These are phyloP conservation scores for Debaryomycetaceae sp. DNA, from an alignment of 1,139 yeast species.

Conservation along the genomic window DNA sequence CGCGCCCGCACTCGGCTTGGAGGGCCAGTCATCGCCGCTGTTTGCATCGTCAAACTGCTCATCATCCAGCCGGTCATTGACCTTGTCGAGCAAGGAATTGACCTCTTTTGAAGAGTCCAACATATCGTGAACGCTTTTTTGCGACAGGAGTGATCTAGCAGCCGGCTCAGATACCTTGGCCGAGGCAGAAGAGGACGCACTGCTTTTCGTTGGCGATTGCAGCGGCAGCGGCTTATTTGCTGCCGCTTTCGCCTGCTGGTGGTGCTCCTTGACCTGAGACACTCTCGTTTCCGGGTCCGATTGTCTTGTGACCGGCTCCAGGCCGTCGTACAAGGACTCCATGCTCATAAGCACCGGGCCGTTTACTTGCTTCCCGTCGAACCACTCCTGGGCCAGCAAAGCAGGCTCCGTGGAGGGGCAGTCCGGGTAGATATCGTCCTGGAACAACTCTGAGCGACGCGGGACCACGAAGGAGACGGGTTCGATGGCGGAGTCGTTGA, in stretches of 20 bases:
- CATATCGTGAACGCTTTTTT: slow-evolving; percentile 26
- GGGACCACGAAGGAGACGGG: slow-evolving; percentile 91
- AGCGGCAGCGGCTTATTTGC: slow-evolving; percentile 10
- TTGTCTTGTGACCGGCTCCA: slow-evolving; percentile 33
- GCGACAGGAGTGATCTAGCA: slow-evolving; percentile 3
- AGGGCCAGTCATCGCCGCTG: slow-evolving; percentile 25
- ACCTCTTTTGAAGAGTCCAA: slow-evolving; percentile 31
- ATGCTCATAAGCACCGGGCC: slow-evolving; percentile 77
- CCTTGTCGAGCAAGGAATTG: slow-evolving; percentile 27
- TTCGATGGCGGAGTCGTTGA: slow-evolving; percentile 71
- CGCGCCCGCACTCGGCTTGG: slow-evolving; percentile 3
- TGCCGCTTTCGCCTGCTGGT: slow-evolving; percentile 5
- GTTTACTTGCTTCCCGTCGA: slow-evolving; percentile 60
- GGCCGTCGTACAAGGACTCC: slow-evolving; percentile 70
- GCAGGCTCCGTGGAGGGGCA: slow-evolving; percentile 79
- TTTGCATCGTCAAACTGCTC: slow-evolving; percentile 23
- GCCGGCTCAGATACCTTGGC: slow-evolving; percentile 5
- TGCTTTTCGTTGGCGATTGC: slow-evolving; percentile 8
- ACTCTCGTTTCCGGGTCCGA: slow-evolving; percentile 22
- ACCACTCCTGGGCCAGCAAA: slow-evolving; percentile 68
- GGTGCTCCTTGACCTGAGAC: slow-evolving; percentile 15
- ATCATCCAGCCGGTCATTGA: slow-evolving; percentile 29
- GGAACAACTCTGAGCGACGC: slow-evolving; percentile 86
- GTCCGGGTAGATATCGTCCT: slow-evolving; percentile 85
- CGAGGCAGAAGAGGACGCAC: slow-evolving; percentile 3